These are phyloP conservation scores for Penicillium sp. DNA, from an alignment of 2,329 filamentous ascomycete species.

Conservation along the genomic window DNA sequence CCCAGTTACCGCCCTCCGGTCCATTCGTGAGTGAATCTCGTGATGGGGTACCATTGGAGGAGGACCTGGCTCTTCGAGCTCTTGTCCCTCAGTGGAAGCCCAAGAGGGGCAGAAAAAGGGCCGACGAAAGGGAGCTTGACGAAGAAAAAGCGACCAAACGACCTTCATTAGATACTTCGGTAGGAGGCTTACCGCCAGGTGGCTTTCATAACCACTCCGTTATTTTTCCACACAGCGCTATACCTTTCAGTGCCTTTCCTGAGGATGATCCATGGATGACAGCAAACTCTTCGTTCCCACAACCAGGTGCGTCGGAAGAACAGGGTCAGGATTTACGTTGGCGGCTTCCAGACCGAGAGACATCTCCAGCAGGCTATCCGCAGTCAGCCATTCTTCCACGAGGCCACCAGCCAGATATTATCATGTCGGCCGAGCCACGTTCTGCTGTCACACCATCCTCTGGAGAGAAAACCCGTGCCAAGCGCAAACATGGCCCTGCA, in stretches of 20 bases:
- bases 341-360: constrained; percentile 54
- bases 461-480: constrained; percentile 42
- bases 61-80: constrained; percentile 83
- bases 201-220: constrained; percentile 46
- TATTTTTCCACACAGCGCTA: constrained; percentile 51
- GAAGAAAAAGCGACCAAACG: constrained; percentile 58
- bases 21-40: constrained; percentile 65
- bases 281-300: constrained; percentile 43
- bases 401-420: constrained; percentile 32
- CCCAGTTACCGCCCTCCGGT: constrained; percentile 65
- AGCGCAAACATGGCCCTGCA: constrained; percentile 73
- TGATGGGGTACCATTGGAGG: constrained; percentile 80
- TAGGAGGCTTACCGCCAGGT: constrained; percentile 47
- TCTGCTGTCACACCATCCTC: constrained; percentile 70
- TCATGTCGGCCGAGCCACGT: constrained; percentile 57
- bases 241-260: constrained; percentile 55
- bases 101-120: constrained; percentile 61
- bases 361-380: constrained; percentile 70
- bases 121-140: constrained; percentile 61
- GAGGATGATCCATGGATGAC: constrained; percentile 48
- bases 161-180: constrained; percentile 59
- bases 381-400: constrained; percentile 73
- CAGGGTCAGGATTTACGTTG: constrained; percentile 42
- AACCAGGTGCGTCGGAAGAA: constrained; percentile 27
- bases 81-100: constrained; percentile 72